Evolutionary conservation across 1,284 basidiomycete species (phyloP).

Genomic region (Kalmanozyma brasiliensis): DNA sequence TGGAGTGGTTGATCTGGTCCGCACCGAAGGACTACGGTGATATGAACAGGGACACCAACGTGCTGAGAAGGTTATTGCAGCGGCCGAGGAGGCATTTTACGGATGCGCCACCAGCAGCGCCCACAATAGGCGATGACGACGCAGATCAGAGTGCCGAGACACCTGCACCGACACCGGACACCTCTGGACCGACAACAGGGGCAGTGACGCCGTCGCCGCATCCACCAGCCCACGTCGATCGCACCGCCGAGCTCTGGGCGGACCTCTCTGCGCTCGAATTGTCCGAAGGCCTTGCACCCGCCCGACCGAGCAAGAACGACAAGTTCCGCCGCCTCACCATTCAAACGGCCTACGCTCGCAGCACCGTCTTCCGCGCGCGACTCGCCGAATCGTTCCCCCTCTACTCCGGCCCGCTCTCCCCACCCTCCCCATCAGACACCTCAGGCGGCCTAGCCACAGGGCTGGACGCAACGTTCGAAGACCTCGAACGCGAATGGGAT

Average conservation of each 20-base stretch:
- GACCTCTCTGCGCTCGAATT: slow-evolving; percentile 34
- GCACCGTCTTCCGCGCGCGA: slow-evolving; percentile 17
- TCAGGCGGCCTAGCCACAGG: slow-evolving; percentile 20
- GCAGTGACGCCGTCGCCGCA: neutral
- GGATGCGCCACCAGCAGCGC: neutral
- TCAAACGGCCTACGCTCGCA: slow-evolving; percentile 28
- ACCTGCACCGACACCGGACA: neutral
- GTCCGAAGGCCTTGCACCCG: slow-evolving; percentile 38
- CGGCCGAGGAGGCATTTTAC: slow-evolving; percentile 26
- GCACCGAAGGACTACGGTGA: slow-evolving; percentile 62
- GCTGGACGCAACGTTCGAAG: slow-evolving; percentile 27
- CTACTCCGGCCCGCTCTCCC: neutral
- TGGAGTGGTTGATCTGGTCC: slow-evolving; percentile 56
- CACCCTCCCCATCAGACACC: neutral
- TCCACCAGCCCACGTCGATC: slow-evolving; percentile 3
- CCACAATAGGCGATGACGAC: neutral
- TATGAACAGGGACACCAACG: slow-evolving; percentile 44
- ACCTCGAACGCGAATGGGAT: slow-evolving; percentile 38
- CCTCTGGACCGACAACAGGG: neutral
- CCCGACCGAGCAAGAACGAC: slow-evolving; percentile 42
- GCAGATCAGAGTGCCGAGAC: neutral
- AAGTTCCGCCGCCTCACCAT: slow-evolving; percentile 41
- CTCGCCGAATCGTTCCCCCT: slow-evolving; percentile 35
- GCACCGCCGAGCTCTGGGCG: slow-evolving; percentile 27
- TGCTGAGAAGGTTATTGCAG: slow-evolving; percentile 50